These are phyloP conservation scores for Clarireedia sp. DNA, from an alignment of 2,329 filamentous ascomycete genomes.

Conservation along the genomic window DNA sequence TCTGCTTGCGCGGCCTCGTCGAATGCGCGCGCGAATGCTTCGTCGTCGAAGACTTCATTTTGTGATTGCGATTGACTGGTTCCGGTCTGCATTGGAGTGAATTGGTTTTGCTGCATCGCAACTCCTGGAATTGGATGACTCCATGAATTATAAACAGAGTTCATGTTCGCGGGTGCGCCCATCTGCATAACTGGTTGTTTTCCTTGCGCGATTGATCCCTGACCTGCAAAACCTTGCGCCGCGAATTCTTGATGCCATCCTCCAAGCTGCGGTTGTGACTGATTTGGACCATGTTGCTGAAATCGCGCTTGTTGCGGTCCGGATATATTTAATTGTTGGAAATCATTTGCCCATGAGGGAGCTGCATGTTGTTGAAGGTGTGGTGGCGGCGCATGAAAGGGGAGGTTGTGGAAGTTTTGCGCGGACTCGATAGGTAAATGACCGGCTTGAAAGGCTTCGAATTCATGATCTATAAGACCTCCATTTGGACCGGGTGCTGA, in stretches of 20 bases:
- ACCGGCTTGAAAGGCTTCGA: slow-evolving; percentile 59
- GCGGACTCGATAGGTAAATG: slow-evolving; percentile 30
- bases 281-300: slow-evolving; percentile 25
- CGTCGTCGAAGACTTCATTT: slow-evolving; percentile 42
- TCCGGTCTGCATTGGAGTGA: background rate
- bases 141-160: background rate
- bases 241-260: slow-evolving; percentile 55
- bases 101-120: slow-evolving; percentile 1
- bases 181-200: slow-evolving; percentile 4
- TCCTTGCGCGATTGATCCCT: background rate
- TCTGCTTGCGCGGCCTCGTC: slow-evolving; percentile 28
- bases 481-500: slow-evolving; percentile 44
- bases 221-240: slow-evolving; percentile 7
- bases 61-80: slow-evolving; percentile 13
- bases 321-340: slow-evolving; percentile 39
- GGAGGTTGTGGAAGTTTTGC: slow-evolving; percentile 18
- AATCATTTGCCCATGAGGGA: slow-evolving; percentile 35
- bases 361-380: slow-evolving; percentile 13
- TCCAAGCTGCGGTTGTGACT: slow-evolving; percentile 17
- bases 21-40: slow-evolving; percentile 48
- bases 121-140: slow-evolving; percentile 19
- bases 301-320: slow-evolving; percentile 22
- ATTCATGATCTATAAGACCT: slow-evolving; percentile 55
- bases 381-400: slow-evolving; percentile 15
- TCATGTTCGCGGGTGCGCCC: slow-evolving; percentile 7